Evolutionary conservation across 352 stramenopile genomes (phyloP).

Genomic region (Globisporangium recalcitrans): DNA sequence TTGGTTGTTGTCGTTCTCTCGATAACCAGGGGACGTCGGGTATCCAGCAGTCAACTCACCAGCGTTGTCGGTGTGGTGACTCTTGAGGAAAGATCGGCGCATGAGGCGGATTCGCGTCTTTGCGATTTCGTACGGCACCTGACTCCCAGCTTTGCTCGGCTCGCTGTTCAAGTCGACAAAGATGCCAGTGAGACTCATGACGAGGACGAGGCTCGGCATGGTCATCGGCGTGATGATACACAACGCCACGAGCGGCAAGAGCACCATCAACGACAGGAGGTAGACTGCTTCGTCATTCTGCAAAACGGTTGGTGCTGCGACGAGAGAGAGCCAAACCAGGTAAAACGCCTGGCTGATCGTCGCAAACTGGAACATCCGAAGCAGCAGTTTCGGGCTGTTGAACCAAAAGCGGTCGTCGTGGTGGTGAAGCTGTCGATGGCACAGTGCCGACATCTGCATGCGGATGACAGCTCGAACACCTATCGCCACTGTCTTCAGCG

Average conservation of each 20-base stretch:
- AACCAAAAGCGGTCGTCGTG: constrained; percentile 86
- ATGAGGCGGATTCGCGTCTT: constrained; percentile 71
- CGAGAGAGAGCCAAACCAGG: constrained; percentile 79
- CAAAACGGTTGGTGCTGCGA: constrained; percentile 46
- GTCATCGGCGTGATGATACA: constrained; percentile 81
- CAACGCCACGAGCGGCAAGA: constrained; percentile 56
- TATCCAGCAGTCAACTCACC: constrained; percentile 14
- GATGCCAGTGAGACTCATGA: constrained; percentile 84
- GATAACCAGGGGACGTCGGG: background rate
- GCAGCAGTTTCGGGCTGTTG: constrained; percentile 56
- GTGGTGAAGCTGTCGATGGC: constrained; percentile 73
- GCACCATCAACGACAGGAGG: constrained; percentile 56
- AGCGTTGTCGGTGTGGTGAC: constrained; percentile 45
- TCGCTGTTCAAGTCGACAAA: constrained; percentile 75
- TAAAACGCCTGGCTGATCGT: constrained; percentile 86
- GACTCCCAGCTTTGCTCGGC: constrained; percentile 11
- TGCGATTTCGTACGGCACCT: constrained; percentile 34
- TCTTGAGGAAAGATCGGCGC: constrained; percentile 62
- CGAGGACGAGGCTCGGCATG: constrained; percentile 82
- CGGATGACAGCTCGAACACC: constrained; percentile 65
- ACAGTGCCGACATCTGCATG: constrained; percentile 88
- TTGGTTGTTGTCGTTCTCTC: background rate
- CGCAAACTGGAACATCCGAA: constrained; percentile 81
- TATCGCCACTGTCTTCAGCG: constrained; percentile 54
- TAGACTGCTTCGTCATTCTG: constrained; percentile 20